Base-by-base conservation (phyloP, 2,329 filamentous ascomycete genomes). In the Arthroderma sp. region DNA sequence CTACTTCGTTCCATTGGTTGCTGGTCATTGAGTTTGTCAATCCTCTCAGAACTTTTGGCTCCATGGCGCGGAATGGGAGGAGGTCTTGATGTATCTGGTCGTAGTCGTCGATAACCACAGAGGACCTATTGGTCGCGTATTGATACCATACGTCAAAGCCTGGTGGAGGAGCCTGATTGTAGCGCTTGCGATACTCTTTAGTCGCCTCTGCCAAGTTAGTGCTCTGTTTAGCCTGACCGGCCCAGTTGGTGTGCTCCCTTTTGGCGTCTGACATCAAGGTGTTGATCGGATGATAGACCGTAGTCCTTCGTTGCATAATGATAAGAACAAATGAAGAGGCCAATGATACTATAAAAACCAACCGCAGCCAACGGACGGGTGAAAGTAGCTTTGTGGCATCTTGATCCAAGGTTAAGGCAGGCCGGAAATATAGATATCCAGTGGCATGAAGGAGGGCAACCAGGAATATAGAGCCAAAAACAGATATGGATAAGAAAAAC, bases 111-210 rank as follows among this genome's bases (percentile, higher is more conserved):
- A 79, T 72, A 6, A 79, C 58, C 4, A 70, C 55, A 1, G 73
- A 73, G 9, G 67, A 70, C 34, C 68, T 68, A 5, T 59, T 66
- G 4, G 62, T 68, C 1, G 77, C 75, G 55, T 71, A 79, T 33
- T 69, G 56, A 52, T 74, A 78, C 77, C 76, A 80, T 46, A 68
- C 62, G 49, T 78, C 72, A 50, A 80, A 80, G 8, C 70, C 69
- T 6, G 76, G 75, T 28, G 77, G 77, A 1, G 77, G 76, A 48
- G 70, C 65, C 43, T 71, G 68, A 2, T 63, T 57, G 53, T 79
- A 77, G 49, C 73, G 68, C 41, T 61, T 57, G 37, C 62, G 66
- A 55, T 80, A 80, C 34, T 70, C 64, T 15, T 58, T 50, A 5
- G 74, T 69, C 28, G 74, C 74, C 47, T 72, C 66, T 30, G 59